Conservation (phyloP, 2,329 filamentous ascomycete genomes). For the Aspergillus latus region DNA sequence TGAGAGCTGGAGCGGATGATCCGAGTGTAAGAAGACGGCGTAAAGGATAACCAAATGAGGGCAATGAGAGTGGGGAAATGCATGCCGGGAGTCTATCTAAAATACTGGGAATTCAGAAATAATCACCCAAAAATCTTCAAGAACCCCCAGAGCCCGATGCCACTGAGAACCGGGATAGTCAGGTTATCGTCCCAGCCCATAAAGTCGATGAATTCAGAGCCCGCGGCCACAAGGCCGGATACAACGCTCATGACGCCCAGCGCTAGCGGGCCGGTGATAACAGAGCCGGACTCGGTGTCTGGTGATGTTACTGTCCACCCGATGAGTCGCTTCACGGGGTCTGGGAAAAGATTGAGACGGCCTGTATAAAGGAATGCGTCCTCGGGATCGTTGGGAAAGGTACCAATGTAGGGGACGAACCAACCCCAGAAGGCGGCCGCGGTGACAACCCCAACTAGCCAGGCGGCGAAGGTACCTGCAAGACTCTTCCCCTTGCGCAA, state of each 20-base stretch:
- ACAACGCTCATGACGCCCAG: slow-evolving; percentile 78
- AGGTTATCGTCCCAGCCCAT: slow-evolving; percentile 97
- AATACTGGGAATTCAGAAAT: slow-evolving; percentile 3
- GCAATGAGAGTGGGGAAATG: not conserved
- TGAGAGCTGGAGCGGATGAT: not conserved
- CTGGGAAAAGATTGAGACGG: slow-evolving; percentile 65
- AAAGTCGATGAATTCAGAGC: slow-evolving; percentile 85
- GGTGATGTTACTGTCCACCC: slow-evolving; percentile 54
- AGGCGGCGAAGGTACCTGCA: slow-evolving; percentile 83
- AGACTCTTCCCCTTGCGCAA: slow-evolving; percentile 87
- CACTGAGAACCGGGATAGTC: slow-evolving; percentile 90
- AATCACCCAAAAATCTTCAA: slow-evolving; percentile 72
- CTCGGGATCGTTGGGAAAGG: slow-evolving; percentile 66
- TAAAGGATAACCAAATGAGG: slow-evolving; percentile 1
- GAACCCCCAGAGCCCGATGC: slow-evolving; percentile 86
- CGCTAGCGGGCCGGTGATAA: slow-evolving; percentile 69
- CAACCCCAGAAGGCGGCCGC: slow-evolving; percentile 87
- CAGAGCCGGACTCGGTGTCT: slow-evolving; percentile 42
- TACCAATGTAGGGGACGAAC: slow-evolving; percentile 68
- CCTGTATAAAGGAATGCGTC: slow-evolving; percentile 81
- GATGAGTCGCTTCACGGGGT: slow-evolving; percentile 56
- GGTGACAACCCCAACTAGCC: slow-evolving; percentile 76
- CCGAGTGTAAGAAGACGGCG: not conserved
- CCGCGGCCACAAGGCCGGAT: slow-evolving; percentile 84
- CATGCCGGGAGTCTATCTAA: slow-evolving; percentile 1